Evolutionary conservation across 2,329 filamentous ascomycete species (phyloP), one percentile per base, ranked within the genome.

Genomic region (Xylariaceae sp.): DNA sequence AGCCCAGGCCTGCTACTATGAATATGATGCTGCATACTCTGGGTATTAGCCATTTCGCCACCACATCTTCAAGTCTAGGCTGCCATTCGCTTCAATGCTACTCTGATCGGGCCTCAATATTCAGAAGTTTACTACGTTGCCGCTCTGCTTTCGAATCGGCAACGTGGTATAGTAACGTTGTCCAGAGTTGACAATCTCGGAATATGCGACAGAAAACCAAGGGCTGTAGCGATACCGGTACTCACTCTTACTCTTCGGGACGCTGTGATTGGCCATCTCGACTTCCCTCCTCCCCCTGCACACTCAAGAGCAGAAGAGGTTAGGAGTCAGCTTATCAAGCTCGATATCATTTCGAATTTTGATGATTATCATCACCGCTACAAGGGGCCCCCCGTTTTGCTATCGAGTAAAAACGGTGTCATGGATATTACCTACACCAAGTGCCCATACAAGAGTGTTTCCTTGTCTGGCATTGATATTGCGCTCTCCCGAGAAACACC

Each of bases 1-100:
- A 19, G 19, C 41, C 41, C 37, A 42, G 18, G 51, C 26, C n/a
- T 46, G 53, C 50, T 47, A 34, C 43, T 51, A 47, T 51, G 48
- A 55, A 51, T 47, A 55, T 44, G 37, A 7, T 19, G 13, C 34
- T 48, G 48, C 49, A 52, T 48, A 44, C 13, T 34, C 32, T 34
- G 32, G 13, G 13, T 15, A 34, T 34, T 40, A 46, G 41, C 41
- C 48, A 46, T 40, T 57, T 50, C 39, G 51, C 51, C 47, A 50
- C 47, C 43, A 42, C 16, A 39, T 39, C 16, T 40, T 10, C 41
- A 15, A 15, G 13, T 34, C 32, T 15, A 15, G 32, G 13, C 3
- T 10, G 9, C 13, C 32, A 34, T 13, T 10, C 32, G 13, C 13
- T 34, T 34, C 13, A 5, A 54, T 49, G 21, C 55, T 43, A 50